A percentile compares a stretch with the other conserved stretches of the same genome.
Conservation (phyloP, 2,329 filamentous ascomycete species). For the Colletotrichum musicola region DNA sequence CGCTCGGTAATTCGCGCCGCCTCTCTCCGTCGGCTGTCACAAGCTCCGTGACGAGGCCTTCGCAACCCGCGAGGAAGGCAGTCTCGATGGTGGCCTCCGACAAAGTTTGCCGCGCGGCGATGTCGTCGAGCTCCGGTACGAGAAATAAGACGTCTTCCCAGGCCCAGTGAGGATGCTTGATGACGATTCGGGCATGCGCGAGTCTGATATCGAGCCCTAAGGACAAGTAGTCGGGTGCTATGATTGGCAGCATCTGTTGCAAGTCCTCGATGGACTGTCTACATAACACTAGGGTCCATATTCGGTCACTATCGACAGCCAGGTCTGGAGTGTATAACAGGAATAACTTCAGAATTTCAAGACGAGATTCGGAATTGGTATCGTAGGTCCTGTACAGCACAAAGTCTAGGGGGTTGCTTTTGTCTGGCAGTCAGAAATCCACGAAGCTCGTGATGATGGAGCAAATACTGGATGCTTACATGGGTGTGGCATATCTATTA, state of each 20-base stretch:
- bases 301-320: background rate
- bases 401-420: background rate
- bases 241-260: background rate
- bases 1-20: too few relatives aligned
- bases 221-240: background rate
- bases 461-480: background rate
- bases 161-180: background rate
- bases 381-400: background rate
- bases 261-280: background rate
- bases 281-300: background rate
- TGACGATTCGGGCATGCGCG: accelerated
- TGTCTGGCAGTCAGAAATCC: background rate
- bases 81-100: accelerated
- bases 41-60: background rate
- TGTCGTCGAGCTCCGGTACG: background rate
- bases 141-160: background rate
- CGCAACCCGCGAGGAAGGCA: background rate
- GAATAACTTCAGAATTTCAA: background rate
- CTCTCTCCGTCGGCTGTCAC: too few relatives aligned
- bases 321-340: background rate
- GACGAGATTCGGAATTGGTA: background rate
- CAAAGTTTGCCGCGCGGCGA: background rate
- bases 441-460: background rate
- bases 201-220: accelerated
- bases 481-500: too few relatives aligned